Evolutionary conservation across 1,139 yeast species (phyloP), one percentile per base, ranked within the genome.

Genomic region (Debaryomyces singareniensis): DNA sequence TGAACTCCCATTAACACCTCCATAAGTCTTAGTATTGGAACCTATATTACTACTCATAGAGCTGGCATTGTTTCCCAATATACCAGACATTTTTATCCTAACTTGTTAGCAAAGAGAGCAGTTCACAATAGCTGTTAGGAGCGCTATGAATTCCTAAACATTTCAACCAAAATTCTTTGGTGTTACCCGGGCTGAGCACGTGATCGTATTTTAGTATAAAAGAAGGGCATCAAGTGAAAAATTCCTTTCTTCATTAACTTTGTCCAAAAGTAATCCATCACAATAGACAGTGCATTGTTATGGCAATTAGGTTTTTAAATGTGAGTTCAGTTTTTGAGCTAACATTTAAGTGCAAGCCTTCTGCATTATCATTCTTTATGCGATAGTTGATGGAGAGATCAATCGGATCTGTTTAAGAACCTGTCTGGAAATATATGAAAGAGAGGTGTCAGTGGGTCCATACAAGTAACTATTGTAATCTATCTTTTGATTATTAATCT

Each of bases 371-470:
- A 44, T 49, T 46, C 43, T 35, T 42, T 45, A 47, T 59, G 71
- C 68, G 72, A 66, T 67, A 53, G 66, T 51, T 58, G 68, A 61
- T 61, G 73, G 72, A 63, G 44, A 67, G 68, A 67, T 31, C 33
- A 61, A 29, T 35, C 53, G 65, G 49, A 47, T 52, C 65, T 57
- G 21, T 52, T 55, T 62, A 66, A 67, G 72, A 67, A 66, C 73
- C 59, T 66, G 71, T 67, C 71, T 67, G 73, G 72, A 66, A 37
- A 44, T 38, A 29, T 30, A 37, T 67, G 73, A 67, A 61, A 66
- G 72, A 66, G 71, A 66, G 71, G 73, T 67, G 73, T 67, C 73
- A 67, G 72, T 45, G 49, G 71, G 53, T 61, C 50, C 71, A 58
- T 31, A 67, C 54, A 66, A 55, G 38, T 33, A 25, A 18, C 12